These are phyloP conservation scores for Ustilago esculenta DNA, from an alignment of 1,284 basidiomycete species.

Conservation along the genomic window DNA sequence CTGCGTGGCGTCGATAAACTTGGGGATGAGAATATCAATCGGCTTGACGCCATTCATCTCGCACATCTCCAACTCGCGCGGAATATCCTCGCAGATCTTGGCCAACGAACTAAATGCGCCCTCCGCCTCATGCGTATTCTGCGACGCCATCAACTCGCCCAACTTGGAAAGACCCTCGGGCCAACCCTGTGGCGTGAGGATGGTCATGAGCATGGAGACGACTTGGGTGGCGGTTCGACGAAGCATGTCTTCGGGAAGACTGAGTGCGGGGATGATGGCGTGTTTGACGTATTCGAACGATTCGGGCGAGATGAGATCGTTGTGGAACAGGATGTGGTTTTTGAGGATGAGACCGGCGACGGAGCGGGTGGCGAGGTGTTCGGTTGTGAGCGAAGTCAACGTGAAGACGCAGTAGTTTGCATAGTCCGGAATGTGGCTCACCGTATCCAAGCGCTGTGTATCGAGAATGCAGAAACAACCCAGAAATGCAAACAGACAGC, in stretches of 20 bases:
- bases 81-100: conserved; percentile 96
- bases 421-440: conserved; percentile 71
- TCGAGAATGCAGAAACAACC: too few relatives aligned
- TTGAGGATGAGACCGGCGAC: conserved; percentile 97
- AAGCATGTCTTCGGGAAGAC: conserved; percentile 61
- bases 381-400: conserved; percentile 78
- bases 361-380: conserved; percentile 89
- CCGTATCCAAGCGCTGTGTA: conserved; percentile 59
- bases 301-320: conserved; percentile 56
- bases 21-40: conserved; percentile 73
- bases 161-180: conserved; percentile 61
- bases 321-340: conserved; percentile 75
- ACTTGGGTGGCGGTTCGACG: conserved; percentile 64
- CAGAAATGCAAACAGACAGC: too few relatives aligned
- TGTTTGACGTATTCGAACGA: conserved; percentile 63
- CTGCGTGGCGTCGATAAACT: conserved; percentile 80
- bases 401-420: conserved; percentile 96
- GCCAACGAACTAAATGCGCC: conserved; percentile 93
- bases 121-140: conserved; percentile 59
- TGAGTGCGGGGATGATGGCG: conserved; percentile 62
- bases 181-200: conserved; percentile 61
- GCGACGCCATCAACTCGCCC: conserved; percentile 56
- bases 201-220: conserved; percentile 64
- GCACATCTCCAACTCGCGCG: conserved; percentile 86
- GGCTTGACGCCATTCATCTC: conserved; percentile 75